These are phyloP conservation scores for Naganishia sp. DNA, from an alignment of 1,284 basidiomycete species.

Conservation along the genomic window DNA sequence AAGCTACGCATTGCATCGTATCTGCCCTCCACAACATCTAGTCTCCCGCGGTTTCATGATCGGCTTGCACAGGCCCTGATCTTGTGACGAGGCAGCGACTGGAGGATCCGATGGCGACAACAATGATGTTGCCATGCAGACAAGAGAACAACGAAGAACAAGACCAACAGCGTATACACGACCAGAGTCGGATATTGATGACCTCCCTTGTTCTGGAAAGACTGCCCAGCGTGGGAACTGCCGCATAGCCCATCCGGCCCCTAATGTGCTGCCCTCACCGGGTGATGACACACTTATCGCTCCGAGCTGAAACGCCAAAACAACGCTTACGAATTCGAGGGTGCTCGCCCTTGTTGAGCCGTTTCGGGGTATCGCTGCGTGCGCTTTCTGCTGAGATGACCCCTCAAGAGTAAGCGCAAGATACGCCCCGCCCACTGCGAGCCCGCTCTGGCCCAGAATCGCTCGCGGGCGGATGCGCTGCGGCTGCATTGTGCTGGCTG, in stretches of 20 bases:
- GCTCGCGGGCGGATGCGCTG: not conserved
- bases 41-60: too few relatives aligned
- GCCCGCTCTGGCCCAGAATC: too few relatives aligned
- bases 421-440: not conserved
- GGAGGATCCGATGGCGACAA: too few relatives aligned
- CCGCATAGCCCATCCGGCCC: not conserved
- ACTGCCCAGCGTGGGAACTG: constrained; percentile 14
- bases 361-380: not conserved
- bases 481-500: not conserved
- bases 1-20: too few relatives aligned
- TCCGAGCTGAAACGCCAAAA: constrained; percentile 7
- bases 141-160: not conserved
- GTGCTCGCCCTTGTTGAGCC: not conserved
- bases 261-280: constrained; percentile 11
- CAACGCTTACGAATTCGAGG: not conserved
- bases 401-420: not conserved
- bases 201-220: constrained; percentile 14
- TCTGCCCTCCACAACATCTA: too few relatives aligned
- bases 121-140: not conserved
- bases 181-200: constrained; percentile 14
- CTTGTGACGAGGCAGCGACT: too few relatives aligned
- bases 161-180: not conserved
- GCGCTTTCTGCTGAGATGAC: constrained; percentile 6
- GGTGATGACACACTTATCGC: constrained; percentile 4
- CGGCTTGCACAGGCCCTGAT: too few relatives aligned